Evolutionary conservation across 164 flowering plant species (phyloP).

Genomic region (Vitis rupestris): DNA sequence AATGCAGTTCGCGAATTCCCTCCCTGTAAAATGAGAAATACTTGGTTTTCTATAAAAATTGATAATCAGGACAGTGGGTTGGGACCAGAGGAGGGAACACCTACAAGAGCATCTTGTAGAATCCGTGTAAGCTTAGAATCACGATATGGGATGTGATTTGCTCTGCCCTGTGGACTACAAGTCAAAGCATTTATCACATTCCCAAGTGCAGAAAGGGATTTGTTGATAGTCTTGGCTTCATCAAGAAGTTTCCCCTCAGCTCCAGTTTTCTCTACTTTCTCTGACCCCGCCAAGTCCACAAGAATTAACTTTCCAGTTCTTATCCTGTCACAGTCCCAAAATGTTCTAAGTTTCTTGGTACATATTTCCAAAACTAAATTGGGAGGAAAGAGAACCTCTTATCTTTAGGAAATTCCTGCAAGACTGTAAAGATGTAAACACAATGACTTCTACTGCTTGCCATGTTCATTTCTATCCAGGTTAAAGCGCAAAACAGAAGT

Average conservation of each 20-base stretch:
- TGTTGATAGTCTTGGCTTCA: slow-evolving; percentile 93
- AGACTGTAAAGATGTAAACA: slow-evolving; percentile 59
- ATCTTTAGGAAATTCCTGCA: slow-evolving; percentile 44
- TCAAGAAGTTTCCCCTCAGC: slow-evolving; percentile 91
- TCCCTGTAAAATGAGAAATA: slow-evolving; percentile 44
- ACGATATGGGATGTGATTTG: slow-evolving; percentile 76
- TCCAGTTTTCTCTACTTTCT: slow-evolving; percentile 86
- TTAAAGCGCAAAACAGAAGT: slow-evolving; percentile 17
- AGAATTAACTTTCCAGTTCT: slow-evolving; percentile 72
- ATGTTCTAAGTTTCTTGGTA: slow-evolving; percentile 1
- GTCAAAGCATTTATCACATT: slow-evolving; percentile 85
- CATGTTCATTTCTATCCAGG: slow-evolving; percentile 74
- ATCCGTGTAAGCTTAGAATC: slow-evolving; percentile 89
- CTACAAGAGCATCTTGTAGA: slow-evolving; percentile 79
- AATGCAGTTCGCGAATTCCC: slow-evolving; percentile 75
- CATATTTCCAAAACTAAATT: not conserved
- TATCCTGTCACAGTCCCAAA: slow-evolving; percentile 30
- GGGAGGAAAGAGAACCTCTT: slow-evolving; percentile 38
- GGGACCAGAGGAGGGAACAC: slow-evolving; percentile 16
- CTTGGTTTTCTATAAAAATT: not conserved
- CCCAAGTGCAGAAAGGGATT: slow-evolving; percentile 83
- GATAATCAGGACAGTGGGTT: not conserved
- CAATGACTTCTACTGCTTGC: slow-evolving; percentile 94
- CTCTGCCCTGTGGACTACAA: slow-evolving; percentile 46
- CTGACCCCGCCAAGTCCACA: slow-evolving; percentile 93